These are phyloP conservation scores for Flaveria trinervia DNA, from an alignment of 129 eudicot genomes.

Conservation along the genomic window DNA sequence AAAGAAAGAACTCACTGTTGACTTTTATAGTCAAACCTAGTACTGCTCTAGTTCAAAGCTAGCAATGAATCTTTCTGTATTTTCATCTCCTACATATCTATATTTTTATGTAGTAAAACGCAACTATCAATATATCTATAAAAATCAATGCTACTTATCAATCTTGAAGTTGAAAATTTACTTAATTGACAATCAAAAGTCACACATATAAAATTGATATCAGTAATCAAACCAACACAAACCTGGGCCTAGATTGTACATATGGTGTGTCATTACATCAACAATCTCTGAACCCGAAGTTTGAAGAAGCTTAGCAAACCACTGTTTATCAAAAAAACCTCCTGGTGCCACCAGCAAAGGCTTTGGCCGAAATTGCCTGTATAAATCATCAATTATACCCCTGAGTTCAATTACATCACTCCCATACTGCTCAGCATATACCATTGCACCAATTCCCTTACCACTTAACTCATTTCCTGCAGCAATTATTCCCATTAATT, in stretches of 20 bases:
- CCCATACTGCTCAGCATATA: constrained; percentile 69
- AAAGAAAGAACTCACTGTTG: constrained; percentile 9
- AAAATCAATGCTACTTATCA: neutral
- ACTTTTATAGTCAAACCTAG: constrained; percentile 17
- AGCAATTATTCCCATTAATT: constrained; percentile 5
- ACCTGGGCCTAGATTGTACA: constrained; percentile 94
- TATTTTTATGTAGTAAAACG: neutral
- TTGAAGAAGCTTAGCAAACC: constrained; percentile 71
- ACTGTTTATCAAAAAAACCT: constrained; percentile 77
- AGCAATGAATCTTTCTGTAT: neutral
- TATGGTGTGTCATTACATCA: constrained; percentile 73
- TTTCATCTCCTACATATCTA: neutral
- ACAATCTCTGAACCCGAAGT: constrained; percentile 68
- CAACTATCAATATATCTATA: neutral
- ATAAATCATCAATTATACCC: constrained; percentile 51
- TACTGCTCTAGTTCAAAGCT: neutral
- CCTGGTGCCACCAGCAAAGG: constrained; percentile 85
- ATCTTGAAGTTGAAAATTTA: neutral
- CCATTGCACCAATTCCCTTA: constrained; percentile 80
- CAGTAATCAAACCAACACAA: constrained; percentile 19
- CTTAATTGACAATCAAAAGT: constrained; percentile 18
- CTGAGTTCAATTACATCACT: constrained; percentile 61
- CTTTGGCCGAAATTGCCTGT: constrained; percentile 43
- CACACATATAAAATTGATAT: neutral
- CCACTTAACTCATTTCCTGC: constrained; percentile 95